Conservation (phyloP, 2,329 filamentous ascomycete genomes). For the Escovopsis weberi region DNA sequence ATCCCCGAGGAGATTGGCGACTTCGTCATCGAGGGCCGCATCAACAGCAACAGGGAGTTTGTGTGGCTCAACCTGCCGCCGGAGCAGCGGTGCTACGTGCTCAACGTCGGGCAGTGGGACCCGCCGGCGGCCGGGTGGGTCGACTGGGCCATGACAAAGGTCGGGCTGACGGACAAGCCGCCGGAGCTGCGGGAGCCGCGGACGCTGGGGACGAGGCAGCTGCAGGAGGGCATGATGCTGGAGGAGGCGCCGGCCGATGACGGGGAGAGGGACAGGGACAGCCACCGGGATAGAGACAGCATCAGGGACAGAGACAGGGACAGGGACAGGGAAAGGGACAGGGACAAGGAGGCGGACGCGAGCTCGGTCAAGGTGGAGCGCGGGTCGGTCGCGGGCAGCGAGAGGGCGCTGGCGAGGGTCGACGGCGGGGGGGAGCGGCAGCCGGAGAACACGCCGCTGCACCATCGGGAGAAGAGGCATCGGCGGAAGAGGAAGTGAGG, state of each 20-base stretch:
- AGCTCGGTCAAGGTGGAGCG: neutral
- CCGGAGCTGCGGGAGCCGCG: conserved; percentile 10
- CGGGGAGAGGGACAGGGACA: no score
- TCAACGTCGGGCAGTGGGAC: conserved; percentile 19
- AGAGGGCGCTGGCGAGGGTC: neutral
- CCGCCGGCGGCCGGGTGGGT: conserved; percentile 15
- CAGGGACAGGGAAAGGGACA: no score
- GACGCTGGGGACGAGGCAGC: conserved; percentile 13
- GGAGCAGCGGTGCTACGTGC: conserved; percentile 17
- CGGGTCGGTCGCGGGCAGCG: neutral
- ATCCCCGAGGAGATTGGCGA: conserved; percentile 23
- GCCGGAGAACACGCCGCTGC: neutral
- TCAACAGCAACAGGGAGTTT: conserved; percentile 23
- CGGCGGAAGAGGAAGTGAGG: neutral
- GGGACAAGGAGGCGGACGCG: neutral
- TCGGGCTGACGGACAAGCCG: conserved; percentile 13
- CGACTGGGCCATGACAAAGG: conserved; percentile 13
- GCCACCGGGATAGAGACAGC: no score
- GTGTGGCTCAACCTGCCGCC: conserved; percentile 24
- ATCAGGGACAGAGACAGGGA: no score
- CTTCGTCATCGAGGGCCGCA: conserved; percentile 23
- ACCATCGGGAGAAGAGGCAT: neutral
- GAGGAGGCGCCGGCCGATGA: no score
- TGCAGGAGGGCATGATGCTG: neutral
- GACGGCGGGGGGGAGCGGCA: neutral